Evolutionary conservation across 805 yeast species (phyloP), one percentile per base, ranked within the genome.

Genomic region (Ogataea dorogensis): DNA sequence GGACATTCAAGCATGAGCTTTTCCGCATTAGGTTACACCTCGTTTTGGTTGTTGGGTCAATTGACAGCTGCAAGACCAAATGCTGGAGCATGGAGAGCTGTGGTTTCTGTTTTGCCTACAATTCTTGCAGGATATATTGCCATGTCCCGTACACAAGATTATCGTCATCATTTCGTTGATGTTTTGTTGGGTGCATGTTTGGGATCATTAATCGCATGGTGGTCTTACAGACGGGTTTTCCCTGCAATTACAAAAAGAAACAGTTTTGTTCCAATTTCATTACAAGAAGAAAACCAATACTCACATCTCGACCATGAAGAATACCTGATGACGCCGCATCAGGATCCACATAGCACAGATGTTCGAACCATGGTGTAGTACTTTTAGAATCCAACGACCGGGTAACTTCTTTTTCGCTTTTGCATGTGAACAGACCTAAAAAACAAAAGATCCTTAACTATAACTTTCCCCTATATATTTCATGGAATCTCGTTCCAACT

Each of bases 111-210:
- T 7, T 37, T 71, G n/a, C 93, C 93, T 2, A 53, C 73, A 1
- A 49, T 86, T 5, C 71, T 83, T 5, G 96, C 98, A 0, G 53
- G 73, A 1, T 69, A 81, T 45, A 79, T 91, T 48, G 98, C 97
- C 0, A 60, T 86, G 28, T 78, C 93, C 24, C 73, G 98, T 51
- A 86, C 96, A 1, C 82, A 84, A 51, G 98, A 91, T 61, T 89
- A 89, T 62, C 73, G 97, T 57, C 98, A 91, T 55, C 98, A 91
- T 61, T 87, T 86, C 54, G 67, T 85, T 12, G 98, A 91, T 59
- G 82, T 93, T 1, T 49, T 83, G 2, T 53, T 81, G 11, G 98
- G 98, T 3, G 67, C 83, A 18, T 12, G 67, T 1, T 54, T 91
- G 3, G 98, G 98, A 1, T 44, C 63, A 4, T 40, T 65, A 2